phyloP scores from a whole-genome alignment of 2,329 filamentous ascomycete species.

The Xylariales sp. region DNA sequence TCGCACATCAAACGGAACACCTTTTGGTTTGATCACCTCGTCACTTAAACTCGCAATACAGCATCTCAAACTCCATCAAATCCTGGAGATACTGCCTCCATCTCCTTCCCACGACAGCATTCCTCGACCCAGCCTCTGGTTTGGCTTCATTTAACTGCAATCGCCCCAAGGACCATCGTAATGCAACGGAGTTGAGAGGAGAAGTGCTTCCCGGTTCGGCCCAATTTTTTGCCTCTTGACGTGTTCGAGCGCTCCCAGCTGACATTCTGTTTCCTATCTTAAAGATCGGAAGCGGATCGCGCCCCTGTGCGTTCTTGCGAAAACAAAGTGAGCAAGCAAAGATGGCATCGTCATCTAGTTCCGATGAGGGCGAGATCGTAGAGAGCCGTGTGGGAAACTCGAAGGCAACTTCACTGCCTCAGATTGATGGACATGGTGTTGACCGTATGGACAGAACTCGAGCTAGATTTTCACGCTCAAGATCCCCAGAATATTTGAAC shows the following conservation, averaged over 20 bases:
- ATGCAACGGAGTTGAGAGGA: slow-evolving; percentile 44
- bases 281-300: slow-evolving; percentile 45
- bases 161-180: slow-evolving; percentile 37
- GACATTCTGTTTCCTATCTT: slow-evolving; percentile 43
- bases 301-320: slow-evolving; percentile 41
- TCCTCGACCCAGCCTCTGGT: neutral
- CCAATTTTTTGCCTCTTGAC: slow-evolving; percentile 49
- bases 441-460: slow-evolving; percentile 89
- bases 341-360: slow-evolving; percentile 64
- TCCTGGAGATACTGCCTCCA: neutral
- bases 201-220: slow-evolving; percentile 52
- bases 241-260: slow-evolving; percentile 44
- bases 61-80: slow-evolving; percentile 17
- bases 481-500: slow-evolving; percentile 63
- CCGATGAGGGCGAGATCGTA: slow-evolving; percentile 88
- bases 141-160: slow-evolving; percentile 6
- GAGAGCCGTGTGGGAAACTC: slow-evolving; percentile 72
- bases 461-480: slow-evolving; percentile 66
- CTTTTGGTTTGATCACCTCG: slow-evolving; percentile 29
- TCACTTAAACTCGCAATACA: slow-evolving; percentile 13
- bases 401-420: slow-evolving; percentile 90
- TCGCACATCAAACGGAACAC: slow-evolving; percentile 21
- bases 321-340: slow-evolving; percentile 49
- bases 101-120: slow-evolving; percentile 5
- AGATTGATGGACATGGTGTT: slow-evolving; percentile 83